Percentiles rank a stretch among this genome's conserved stretches.
Conservation (phyloP, 2,329 filamentous ascomycete species). For the Talaromyces piceae region DNA sequence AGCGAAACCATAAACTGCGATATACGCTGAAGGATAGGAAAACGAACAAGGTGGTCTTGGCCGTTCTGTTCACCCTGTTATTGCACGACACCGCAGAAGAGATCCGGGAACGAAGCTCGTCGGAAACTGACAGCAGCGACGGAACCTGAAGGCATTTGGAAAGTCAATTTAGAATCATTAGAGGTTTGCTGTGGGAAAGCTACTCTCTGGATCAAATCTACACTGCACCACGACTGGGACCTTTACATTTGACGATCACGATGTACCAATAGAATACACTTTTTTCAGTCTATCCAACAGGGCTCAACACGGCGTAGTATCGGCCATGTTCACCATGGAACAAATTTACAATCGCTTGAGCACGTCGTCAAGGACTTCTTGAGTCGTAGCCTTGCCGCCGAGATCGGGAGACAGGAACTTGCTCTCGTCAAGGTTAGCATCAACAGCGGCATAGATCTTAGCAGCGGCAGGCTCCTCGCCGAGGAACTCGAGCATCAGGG, state of each 20-base stretch:
- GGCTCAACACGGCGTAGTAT: slow-evolving; percentile 14
- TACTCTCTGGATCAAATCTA: no score
- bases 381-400: slow-evolving; percentile 76
- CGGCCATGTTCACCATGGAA: no score
- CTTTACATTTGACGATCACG: background rate
- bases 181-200: no score
- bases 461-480: slow-evolving; percentile 80
- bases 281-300: background rate
- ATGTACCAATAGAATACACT: background rate
- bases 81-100: slow-evolving; percentile 24
- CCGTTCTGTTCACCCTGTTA: slow-evolving; percentile 72
- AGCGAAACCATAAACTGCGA: slow-evolving; percentile 76
- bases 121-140: background rate
- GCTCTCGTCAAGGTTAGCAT: slow-evolving; percentile 79
- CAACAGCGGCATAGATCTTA: slow-evolving; percentile 84
- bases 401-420: slow-evolving; percentile 80
- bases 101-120: background rate
- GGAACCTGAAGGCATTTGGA: background rate
- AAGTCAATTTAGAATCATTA: no score
- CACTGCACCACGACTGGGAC: no score
- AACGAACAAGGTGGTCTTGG: slow-evolving; percentile 69
- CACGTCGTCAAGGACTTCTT: slow-evolving; percentile 81
- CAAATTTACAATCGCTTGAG: slow-evolving; percentile 63
- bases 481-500: slow-evolving; percentile 93
- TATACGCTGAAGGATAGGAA: slow-evolving; percentile 80